phyloP scores from a whole-genome alignment of 2,329 filamentous ascomycete species.

The Aspergillus neoniger region DNA sequence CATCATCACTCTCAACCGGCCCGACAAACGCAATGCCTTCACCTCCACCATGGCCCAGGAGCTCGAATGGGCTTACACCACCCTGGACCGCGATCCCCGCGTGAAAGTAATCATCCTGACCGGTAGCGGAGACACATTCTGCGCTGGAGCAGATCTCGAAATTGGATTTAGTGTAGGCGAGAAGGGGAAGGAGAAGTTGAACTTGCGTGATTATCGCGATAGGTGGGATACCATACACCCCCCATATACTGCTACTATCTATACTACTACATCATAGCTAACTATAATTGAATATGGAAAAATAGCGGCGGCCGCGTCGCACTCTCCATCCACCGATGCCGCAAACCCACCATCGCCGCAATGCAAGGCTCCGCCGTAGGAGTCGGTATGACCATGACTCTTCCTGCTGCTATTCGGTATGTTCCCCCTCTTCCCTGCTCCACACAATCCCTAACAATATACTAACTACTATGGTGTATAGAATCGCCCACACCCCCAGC shows the following conservation, averaged over 20 bases:
- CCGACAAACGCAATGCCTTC: conserved; percentile 61
- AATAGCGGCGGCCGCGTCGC: conserved; percentile 35
- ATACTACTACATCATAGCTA: too few species aligned
- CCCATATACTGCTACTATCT: too few species aligned
- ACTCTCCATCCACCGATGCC: conserved; percentile 59
- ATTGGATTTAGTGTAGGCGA: conserved; percentile 50
- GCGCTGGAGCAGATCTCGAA: conserved; percentile 60
- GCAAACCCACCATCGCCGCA: conserved; percentile 59
- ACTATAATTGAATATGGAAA: too few species aligned
- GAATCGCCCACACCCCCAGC: conserved; percentile 58
- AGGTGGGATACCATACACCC: too few species aligned
- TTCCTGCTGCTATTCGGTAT: conserved; percentile 56
- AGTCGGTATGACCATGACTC: conserved; percentile 61
- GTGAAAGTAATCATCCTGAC: conserved; percentile 47
- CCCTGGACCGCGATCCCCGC: too few species aligned
- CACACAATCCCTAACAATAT: too few species aligned
- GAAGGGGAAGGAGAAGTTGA: conserved; percentile 34
- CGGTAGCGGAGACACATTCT: conserved; percentile 49
- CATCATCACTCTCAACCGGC: conserved; percentile 56
- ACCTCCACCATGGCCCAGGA: conserved; percentile 38
- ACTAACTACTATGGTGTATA: conserved; percentile 4
- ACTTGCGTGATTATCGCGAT: too few species aligned
- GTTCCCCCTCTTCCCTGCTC: background rate
- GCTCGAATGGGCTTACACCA: too few species aligned
- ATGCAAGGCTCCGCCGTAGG: conserved; percentile 60